Evolutionary conservation across 768 basidiomycete species (phyloP).

Genomic region (Tylopilus vinaceipallidus): DNA sequence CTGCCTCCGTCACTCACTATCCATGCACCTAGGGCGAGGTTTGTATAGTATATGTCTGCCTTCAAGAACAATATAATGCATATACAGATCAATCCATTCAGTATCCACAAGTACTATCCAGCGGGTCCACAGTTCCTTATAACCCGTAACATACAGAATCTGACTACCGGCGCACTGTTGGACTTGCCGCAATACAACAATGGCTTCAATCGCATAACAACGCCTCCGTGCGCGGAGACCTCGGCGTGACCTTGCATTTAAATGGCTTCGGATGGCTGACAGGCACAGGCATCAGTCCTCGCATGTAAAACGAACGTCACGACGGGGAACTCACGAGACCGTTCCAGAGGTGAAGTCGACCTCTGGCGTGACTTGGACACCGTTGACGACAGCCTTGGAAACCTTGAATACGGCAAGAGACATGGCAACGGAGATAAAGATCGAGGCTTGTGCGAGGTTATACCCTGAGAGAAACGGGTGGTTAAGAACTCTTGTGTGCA

Average conservation of each 20-base stretch:
- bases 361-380: conserved; percentile 42
- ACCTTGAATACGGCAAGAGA: conserved; percentile 49
- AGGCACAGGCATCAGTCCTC: neutral
- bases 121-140: too few relatives aligned
- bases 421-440: conserved; percentile 30
- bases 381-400: conserved; percentile 39
- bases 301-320: too few relatives aligned
- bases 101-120: too few relatives aligned
- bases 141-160: too few relatives aligned
- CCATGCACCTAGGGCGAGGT: too few relatives aligned
- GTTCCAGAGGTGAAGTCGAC: conserved; percentile 41
- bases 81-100: too few relatives aligned
- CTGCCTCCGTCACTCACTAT: too few relatives aligned
- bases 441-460: conserved; percentile 26
- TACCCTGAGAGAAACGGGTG: conserved; percentile 25
- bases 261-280: conserved; percentile 51
- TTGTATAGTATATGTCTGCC: too few relatives aligned
- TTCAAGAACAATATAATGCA: too few relatives aligned
- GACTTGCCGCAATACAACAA: too few relatives aligned
- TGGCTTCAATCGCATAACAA: conserved; percentile 5
- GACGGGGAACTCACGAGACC: conserved; percentile 37
- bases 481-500: neutral
- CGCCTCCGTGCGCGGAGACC: conserved; percentile 41
- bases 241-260: conserved; percentile 51
- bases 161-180: too few relatives aligned